Evolutionary conservation across 306 rosid genomes (phyloP), one percentile per base, ranked within the genome.

Genomic region (Dalbergia cultrata): DNA sequence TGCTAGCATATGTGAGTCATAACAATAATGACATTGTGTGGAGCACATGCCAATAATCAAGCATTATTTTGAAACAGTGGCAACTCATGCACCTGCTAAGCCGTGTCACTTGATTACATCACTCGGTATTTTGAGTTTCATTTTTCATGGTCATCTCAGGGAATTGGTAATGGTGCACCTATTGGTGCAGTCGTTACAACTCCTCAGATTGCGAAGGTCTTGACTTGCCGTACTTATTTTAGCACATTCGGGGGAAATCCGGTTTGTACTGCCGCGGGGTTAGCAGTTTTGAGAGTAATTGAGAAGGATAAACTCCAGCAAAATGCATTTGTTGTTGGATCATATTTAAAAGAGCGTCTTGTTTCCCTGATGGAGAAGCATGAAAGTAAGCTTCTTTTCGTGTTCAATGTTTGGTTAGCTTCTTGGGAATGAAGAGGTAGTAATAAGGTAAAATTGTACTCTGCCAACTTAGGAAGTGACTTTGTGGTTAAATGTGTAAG

Each of bases 201-300:
- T 70, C 88, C 79, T 64, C 72, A 87, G 79, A 84, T 87, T 41
- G 88, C 86, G 3, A 74, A 84, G 60, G 88, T 84, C 52, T 56
- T 87, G 66, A 84, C 80, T 10, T 6, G 9, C 7, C 61, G 81
- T 3, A 33, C 35, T 56, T 84, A 75, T 47, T 84, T 87, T 82
- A 81, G 84, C 85, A 87, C 90, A 10, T 87, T 87, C 14, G 90
- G 88, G 17, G 90, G 90, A 72, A 87, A 87, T 52, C 88, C 73
- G 44, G 88, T 81, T 17, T 74, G 83, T 37, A 9, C 88, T 21
- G 85, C 88, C 17, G 84, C 86, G 64, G 90, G 88, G 12, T 64
- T 81, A 66, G 90, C 86, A 33, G 90, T 87, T 78, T 71, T 87
- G 47, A 81, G 75, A 65, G 90, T 79, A 21, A 81, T 87, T 66